phyloP scores from a whole-genome alignment of 352 stramenopile genomes.

The Globisporangium solare region DNA sequence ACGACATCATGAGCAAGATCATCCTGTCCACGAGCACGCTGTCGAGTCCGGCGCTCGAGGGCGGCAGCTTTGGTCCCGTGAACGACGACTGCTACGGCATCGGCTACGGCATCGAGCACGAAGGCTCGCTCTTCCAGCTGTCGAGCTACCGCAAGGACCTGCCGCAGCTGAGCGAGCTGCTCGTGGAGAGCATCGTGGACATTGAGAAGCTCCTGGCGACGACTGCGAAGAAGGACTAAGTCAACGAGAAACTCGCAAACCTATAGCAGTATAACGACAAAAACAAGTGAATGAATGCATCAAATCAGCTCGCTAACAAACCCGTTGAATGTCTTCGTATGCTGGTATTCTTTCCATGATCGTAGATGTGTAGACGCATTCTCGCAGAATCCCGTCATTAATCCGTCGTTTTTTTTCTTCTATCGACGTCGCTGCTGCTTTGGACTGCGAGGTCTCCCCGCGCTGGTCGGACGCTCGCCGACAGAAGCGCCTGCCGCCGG shows the following conservation, averaged over 20 bases:
- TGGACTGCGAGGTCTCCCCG: constrained; percentile 29
- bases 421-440: constrained; percentile 51
- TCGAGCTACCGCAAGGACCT: constrained; percentile 81
- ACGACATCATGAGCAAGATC: constrained; percentile 84
- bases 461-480: constrained; percentile 18
- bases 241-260: no score
- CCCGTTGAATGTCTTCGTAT: no score
- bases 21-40: constrained; percentile 90
- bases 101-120: constrained; percentile 83
- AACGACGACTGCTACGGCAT: constrained; percentile 89
- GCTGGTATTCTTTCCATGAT: no score
- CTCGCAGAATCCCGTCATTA: no score
- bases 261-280: no score
- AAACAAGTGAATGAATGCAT: no score
- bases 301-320: no score
- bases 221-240: constrained; percentile 27
- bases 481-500: background rate
- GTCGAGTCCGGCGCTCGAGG: constrained; percentile 76
- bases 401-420: background rate
- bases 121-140: constrained; percentile 83
- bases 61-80: constrained; percentile 87
- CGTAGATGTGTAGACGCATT: no score
- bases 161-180: constrained; percentile 61
- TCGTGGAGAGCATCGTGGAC: constrained; percentile 69
- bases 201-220: constrained; percentile 59